A percentile compares a stretch with the other conserved stretches of the same genome.
These are phyloP conservation scores for Seminavis robusta DNA, from an alignment of 108 stramenopile genomes.

Conservation along the genomic window DNA sequence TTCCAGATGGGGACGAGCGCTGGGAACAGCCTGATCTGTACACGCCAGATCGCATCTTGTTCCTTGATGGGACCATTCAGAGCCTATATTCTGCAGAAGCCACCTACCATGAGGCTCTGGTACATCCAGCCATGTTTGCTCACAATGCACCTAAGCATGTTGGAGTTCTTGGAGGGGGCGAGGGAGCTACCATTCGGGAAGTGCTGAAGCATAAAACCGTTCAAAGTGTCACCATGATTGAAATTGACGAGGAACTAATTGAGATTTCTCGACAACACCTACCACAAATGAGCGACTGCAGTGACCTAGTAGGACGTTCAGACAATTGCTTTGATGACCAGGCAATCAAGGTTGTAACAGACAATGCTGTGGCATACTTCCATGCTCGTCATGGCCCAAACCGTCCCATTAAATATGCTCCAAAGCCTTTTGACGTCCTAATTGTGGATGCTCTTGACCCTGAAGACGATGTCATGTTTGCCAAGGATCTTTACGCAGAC, in stretches of 20 bases:
- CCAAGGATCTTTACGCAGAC: slow-evolving; percentile 39
- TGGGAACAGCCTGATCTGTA: slow-evolving; percentile 34
- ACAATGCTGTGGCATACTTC: slow-evolving; percentile 26
- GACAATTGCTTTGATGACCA: slow-evolving; percentile 68
- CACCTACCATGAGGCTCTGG: slow-evolving; percentile 77
- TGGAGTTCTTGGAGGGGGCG: slow-evolving; percentile 77
- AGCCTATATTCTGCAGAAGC: slow-evolving; percentile 29
- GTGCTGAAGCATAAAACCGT: slow-evolving; percentile 76
- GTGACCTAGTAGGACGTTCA: slow-evolving; percentile 50
- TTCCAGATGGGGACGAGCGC: slow-evolving; percentile 18
- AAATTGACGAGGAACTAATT: slow-evolving; percentile 64
- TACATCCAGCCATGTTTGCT: slow-evolving; percentile 88
- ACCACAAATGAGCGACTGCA: slow-evolving; percentile 49
- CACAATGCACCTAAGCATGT: slow-evolving; percentile 77
- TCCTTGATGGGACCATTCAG: slow-evolving; percentile 62
- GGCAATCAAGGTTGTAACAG: slow-evolving; percentile 52
- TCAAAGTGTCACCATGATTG: slow-evolving; percentile 73
- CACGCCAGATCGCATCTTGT: slow-evolving; percentile 44
- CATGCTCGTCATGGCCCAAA: slow-evolving; percentile 12
- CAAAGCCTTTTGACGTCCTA: slow-evolving; percentile 53
- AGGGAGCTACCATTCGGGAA: slow-evolving; percentile 80
- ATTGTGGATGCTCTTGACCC: slow-evolving; percentile 71
- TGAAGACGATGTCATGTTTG: slow-evolving; percentile 32
- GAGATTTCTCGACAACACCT: slow-evolving; percentile 26
- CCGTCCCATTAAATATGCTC: not conserved